A percentile compares a stretch with the other conserved stretches of the same genome.
phyloP scores from a whole-genome alignment of 2,329 filamentous ascomycete species.

The Fusarium sp. region DNA sequence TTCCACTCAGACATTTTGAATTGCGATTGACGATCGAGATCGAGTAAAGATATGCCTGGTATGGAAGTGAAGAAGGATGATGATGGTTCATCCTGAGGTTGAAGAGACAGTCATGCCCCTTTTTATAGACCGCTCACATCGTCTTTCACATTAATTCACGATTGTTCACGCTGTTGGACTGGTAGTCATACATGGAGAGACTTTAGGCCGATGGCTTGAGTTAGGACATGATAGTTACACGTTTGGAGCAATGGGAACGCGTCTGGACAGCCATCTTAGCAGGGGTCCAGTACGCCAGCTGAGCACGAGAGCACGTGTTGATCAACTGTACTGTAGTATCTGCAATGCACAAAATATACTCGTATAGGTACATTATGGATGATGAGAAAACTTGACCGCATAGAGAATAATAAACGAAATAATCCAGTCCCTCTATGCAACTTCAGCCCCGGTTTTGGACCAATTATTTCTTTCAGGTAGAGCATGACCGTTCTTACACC shows the following conservation, averaged over 20 bases:
- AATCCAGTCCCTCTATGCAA: background rate
- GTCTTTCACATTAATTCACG: background rate
- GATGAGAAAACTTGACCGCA: too few species aligned
- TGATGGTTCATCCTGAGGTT: constrained; percentile 1
- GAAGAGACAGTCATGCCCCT: background rate
- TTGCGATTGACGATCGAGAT: background rate
- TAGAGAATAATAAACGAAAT: background rate
- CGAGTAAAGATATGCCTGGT: background rate
- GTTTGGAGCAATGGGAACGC: constrained; percentile 36
- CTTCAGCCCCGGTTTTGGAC: background rate
- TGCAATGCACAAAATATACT: background rate
- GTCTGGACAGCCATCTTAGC: constrained; percentile 23
- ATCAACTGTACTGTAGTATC: background rate
- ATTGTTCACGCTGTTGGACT: constrained; percentile 2
- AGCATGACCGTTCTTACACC: background rate
- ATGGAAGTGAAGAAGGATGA: too few species aligned
- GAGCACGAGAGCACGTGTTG: constrained; percentile 41
- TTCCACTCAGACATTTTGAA: constrained; percentile 47
- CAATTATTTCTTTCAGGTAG: background rate
- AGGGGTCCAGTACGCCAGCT: constrained; percentile 21
- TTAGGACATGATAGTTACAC: constrained; percentile 31
- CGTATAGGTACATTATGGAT: too few species aligned
- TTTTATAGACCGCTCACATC: constrained; percentile 34
- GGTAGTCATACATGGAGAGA: constrained; percentile 23
- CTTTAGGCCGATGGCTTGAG: constrained; percentile 40